phyloP scores from a whole-genome alignment of 129 eudicot genomes.

The Centella asiatica region DNA sequence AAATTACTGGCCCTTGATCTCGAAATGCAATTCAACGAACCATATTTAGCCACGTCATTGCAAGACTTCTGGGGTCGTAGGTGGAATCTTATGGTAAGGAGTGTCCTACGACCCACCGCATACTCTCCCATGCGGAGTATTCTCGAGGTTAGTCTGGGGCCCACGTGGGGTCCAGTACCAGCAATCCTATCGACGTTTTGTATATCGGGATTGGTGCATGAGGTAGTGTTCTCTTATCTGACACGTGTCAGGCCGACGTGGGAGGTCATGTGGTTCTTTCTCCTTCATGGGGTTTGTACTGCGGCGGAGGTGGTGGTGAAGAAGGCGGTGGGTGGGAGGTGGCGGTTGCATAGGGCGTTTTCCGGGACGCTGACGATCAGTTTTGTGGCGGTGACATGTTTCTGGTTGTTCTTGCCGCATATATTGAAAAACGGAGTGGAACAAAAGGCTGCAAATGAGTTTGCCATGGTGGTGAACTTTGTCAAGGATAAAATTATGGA shows the following conservation, averaged over 20 bases:
- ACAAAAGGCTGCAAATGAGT: conserved; percentile 36
- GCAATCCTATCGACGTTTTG: conserved; percentile 38
- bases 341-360: conserved; percentile 35
- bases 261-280: conserved; percentile 68
- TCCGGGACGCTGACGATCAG: conserved; percentile 45
- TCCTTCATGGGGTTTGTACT: conserved; percentile 48
- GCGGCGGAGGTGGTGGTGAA: conserved; percentile 39
- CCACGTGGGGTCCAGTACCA: conserved; percentile 11
- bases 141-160: conserved; percentile 19
- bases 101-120: conserved; percentile 43
- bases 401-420: conserved; percentile 60
- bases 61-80: conserved; percentile 78
- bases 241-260: conserved; percentile 48
- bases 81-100: conserved; percentile 63
- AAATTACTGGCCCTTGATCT: conserved; percentile 34
- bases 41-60: conserved; percentile 50
- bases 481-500: conserved; percentile 1
- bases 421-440: conserved; percentile 36
- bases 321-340: conserved; percentile 32
- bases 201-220: conserved; percentile 68
- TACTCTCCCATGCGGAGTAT: conserved; percentile 29
- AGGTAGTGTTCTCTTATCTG: conserved; percentile 34
- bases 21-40: conserved; percentile 62
- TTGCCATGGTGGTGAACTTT: conserved; percentile 9
- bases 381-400: conserved; percentile 48